Evolutionary conservation across 2,329 filamentous ascomycete species (phyloP).

Genomic region (Eurotiales sp.): DNA sequence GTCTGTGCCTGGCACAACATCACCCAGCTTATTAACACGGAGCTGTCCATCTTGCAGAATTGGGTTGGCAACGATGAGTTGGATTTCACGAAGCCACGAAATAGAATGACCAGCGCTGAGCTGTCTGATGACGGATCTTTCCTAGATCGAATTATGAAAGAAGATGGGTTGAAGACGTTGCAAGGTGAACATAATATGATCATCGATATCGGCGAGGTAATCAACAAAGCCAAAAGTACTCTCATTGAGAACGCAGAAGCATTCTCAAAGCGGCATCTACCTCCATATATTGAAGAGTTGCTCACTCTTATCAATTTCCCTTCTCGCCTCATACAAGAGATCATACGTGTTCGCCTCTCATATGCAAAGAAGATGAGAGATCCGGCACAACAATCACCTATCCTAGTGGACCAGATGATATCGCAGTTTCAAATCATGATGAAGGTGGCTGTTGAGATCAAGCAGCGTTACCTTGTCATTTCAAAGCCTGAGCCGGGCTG

Average conservation of each 20-base stretch:
- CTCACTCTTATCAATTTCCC: slow-evolving; percentile 96
- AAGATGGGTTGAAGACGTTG: slow-evolving; percentile 87
- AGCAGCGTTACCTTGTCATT: slow-evolving; percentile 79
- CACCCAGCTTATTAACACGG: slow-evolving; percentile 90
- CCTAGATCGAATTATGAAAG: slow-evolving; percentile 89
- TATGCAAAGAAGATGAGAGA: slow-evolving; percentile 97
- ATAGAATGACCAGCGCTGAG: slow-evolving; percentile 66
- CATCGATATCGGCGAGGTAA: slow-evolving; percentile 75
- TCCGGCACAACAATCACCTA: slow-evolving; percentile 80
- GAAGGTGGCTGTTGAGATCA: slow-evolving; percentile 87
- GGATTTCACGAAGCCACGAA: slow-evolving; percentile 76
- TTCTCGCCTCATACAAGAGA: slow-evolving; percentile 90
- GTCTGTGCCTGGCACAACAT: slow-evolving; percentile 97
- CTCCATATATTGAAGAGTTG: slow-evolving; percentile 93
- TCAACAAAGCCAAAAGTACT: slow-evolving; percentile 88
- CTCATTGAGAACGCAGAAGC: slow-evolving; percentile 79
- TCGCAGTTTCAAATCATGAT: slow-evolving; percentile 91
- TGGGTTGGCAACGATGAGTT: slow-evolving; percentile 97
- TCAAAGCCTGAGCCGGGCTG: slow-evolving; percentile 85
- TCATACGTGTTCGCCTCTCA: slow-evolving; percentile 84
- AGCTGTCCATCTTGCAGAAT: slow-evolving; percentile 83
- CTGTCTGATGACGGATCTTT: slow-evolving; percentile 89
- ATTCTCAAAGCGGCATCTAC: slow-evolving; percentile 85
- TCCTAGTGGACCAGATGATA: slow-evolving; percentile 98
- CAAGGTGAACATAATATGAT: slow-evolving; percentile 83